Evolutionary conservation across 2,329 filamentous ascomycete species (phyloP).

Genomic region (Sporothrix dimorphospora): DNA sequence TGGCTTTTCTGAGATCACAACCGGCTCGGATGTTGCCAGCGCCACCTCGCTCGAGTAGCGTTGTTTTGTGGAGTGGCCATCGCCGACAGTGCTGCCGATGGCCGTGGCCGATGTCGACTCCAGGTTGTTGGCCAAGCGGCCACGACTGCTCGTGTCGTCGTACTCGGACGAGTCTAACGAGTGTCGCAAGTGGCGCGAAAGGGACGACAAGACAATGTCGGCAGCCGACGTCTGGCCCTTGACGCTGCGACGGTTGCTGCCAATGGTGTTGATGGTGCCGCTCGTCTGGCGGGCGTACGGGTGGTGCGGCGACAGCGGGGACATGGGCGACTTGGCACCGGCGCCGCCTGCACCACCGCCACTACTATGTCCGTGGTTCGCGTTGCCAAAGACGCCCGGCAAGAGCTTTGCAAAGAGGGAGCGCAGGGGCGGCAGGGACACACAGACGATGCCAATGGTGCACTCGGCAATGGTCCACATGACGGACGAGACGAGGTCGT

Average conservation of each 20-base stretch:
- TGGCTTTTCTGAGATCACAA: not conserved
- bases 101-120: not conserved
- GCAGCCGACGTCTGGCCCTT: constrained; percentile 11
- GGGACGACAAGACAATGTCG: constrained; percentile 28
- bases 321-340: not conserved
- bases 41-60: not conserved
- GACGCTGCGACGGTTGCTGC: not conserved
- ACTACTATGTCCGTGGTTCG: not conserved
- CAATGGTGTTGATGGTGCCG: not conserved
- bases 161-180: constrained; percentile 14
- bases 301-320: constrained; percentile 11
- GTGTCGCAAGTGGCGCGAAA: constrained; percentile 10
- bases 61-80: no score
- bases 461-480: constrained; percentile 42
- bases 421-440: constrained; percentile 42
- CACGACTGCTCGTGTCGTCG: not conserved
- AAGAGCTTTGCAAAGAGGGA: constrained; percentile 28
- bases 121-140: not conserved
- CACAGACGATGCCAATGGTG: constrained; percentile 42
- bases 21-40: not conserved
- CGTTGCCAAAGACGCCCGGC: constrained; percentile 28
- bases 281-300: not conserved
- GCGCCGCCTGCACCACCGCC: not conserved
- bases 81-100: not conserved
- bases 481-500: constrained; percentile 38